A percentile compares a stretch with the other conserved stretches of the same genome.
phyloP scores from a whole-genome alignment of 352 stramenopile genomes.

The Globisporangium nunn region DNA sequence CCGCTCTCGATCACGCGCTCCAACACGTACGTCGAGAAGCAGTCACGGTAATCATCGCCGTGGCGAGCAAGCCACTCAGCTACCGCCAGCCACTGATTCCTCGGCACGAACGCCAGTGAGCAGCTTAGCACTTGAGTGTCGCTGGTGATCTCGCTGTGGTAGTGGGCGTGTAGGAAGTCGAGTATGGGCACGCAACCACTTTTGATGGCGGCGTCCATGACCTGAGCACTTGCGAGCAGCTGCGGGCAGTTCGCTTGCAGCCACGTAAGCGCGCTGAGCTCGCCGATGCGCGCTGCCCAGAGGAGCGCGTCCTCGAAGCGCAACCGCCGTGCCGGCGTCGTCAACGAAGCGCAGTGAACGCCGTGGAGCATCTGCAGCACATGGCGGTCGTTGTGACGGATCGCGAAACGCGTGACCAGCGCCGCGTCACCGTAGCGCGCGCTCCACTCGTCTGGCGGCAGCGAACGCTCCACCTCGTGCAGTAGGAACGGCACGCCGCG shows the following conservation, averaged over 20 bases:
- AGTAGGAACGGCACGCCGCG: conserved; percentile 1
- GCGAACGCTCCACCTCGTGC: conserved; percentile 3
- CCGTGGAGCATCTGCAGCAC: conserved; percentile 5
- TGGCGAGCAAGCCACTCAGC: conserved; percentile 5
- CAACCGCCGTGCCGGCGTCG: background rate
- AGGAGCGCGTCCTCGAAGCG: conserved; percentile 3
- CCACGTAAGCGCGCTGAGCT: conserved; percentile 1
- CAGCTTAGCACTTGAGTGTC: conserved; percentile 1
- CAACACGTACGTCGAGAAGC: conserved; percentile 8
- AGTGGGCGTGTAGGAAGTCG: background rate
- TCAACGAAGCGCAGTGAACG: background rate
- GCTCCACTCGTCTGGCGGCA: conserved; percentile 7
- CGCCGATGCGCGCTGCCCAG: conserved; percentile 1
- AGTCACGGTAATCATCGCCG: conserved; percentile 1
- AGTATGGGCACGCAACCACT: conserved; percentile 3
- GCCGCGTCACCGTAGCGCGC: conserved; percentile 1
- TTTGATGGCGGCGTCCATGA: conserved; percentile 5
- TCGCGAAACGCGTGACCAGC: conserved; percentile 4
- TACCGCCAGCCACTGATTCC: conserved; percentile 1
- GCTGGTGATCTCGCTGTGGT: background rate
- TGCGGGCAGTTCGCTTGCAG: background rate
- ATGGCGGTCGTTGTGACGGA: conserved; percentile 1
- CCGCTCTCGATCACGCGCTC: conserved; percentile 9
- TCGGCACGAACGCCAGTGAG: conserved; percentile 3
- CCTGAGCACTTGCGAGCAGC: background rate